phyloP scores from a whole-genome alignment of 768 basidiomycete species.

The Leccinellum luteum region DNA sequence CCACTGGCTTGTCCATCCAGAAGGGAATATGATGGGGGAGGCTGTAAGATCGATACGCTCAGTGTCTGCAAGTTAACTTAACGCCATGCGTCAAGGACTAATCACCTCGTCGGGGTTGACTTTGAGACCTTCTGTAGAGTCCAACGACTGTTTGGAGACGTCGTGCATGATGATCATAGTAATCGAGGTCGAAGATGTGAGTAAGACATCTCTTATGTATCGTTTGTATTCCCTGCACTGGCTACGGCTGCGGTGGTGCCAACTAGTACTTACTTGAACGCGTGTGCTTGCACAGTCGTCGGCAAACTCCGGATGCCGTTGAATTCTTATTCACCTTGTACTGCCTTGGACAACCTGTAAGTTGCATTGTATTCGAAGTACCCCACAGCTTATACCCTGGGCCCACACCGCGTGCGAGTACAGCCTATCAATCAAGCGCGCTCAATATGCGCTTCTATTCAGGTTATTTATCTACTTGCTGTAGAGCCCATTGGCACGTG shows the following conservation, averaged over 20 bases:
- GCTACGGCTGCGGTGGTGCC: too few relatives aligned
- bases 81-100: neutral
- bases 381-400: neutral
- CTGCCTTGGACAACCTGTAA: too few relatives aligned
- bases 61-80: neutral
- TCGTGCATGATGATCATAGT: conserved; percentile 11
- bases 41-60: conserved; percentile 5
- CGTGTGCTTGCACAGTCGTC: too few relatives aligned
- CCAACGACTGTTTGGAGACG: neutral
- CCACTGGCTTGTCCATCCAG: neutral
- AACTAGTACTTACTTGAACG: too few relatives aligned
- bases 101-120: conserved; percentile 6
- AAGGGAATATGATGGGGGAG: conserved; percentile 25
- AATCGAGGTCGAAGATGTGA: neutral
- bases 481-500: conserved; percentile 7
- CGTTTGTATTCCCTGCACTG: neutral
- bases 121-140: neutral
- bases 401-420: neutral
- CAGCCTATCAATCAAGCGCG: too few relatives aligned
- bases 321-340: too few relatives aligned
- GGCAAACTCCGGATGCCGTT: too few relatives aligned
- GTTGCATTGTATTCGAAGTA: neutral
- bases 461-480: too few relatives aligned
- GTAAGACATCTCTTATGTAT: neutral
- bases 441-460: neutral